Evolutionary conservation across 192 early-diverging fungal genomes (phyloP), one percentile per base, ranked within the genome.

Genomic region (Coemansia sp.): DNA sequence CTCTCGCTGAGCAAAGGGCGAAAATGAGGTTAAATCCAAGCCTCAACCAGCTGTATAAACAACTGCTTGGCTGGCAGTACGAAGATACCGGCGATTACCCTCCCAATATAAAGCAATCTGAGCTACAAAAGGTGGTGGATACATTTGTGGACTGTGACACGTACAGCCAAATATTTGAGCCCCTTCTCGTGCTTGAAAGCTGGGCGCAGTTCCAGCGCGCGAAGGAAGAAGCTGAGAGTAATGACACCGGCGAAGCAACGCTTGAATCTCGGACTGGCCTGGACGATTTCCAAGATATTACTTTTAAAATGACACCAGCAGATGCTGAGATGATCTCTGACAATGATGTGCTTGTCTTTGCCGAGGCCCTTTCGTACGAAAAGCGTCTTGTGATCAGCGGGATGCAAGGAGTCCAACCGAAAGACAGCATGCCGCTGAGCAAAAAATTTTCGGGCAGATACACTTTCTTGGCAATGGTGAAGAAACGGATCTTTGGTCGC

Each of bases 121-220:
- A 60, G 23, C 74, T 87, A 42, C 35, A 53, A 1, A 61, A 43
- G 8, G 86, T 98, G 7, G 87, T 88, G 0, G 75, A 87, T 26
- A 63, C 20, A 12, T 98, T 94, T 62, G 59, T 78, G 2, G 69
- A 75, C 21, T 72, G 78, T 7, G 65, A 78, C 26, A 74, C 88
- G 43, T 98, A 97, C 66, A 67, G 67, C 2, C 53, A 57, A 20
- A 71, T 81, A 4, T 91, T 97, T 72, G 93, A 95, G 71, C 94
- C 94, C 0, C 71, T 97, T 45, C 57, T 96, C 35, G 63, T 94
- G 34, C 77, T 94, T 4, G 96, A 98, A 70, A 84, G 87, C 59
- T 95, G 94, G 95, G 79, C 89, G 57, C 90, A 94, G 68, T 74
- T 97, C 33, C 74, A 88, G 65, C 86, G 88, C 8, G 75, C 88